Conservation (phyloP, 2,329 filamentous ascomycete species). For the Colletotrichum sp. region DNA sequence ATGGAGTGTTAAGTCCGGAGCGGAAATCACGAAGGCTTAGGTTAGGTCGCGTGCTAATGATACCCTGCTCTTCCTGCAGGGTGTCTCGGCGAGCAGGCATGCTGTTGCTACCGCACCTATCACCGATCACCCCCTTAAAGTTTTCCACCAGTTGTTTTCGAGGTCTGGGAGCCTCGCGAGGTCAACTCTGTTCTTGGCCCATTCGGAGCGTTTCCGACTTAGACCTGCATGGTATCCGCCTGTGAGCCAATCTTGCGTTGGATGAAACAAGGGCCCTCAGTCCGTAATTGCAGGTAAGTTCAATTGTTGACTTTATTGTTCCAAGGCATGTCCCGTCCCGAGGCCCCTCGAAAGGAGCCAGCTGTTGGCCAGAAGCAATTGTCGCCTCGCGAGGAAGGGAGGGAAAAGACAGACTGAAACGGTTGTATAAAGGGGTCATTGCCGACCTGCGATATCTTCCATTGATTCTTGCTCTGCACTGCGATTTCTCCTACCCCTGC, state of each 20-base stretch:
- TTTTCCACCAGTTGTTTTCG: background rate
- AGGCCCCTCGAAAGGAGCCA: background rate
- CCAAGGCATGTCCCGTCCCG: background rate
- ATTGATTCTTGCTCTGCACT: rapidly evolving
- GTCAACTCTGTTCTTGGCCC: background rate
- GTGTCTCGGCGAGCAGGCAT: background rate
- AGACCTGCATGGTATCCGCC: background rate
- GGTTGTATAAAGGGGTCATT: background rate
- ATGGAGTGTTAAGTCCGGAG: background rate
- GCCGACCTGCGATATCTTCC: background rate
- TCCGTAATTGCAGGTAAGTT: background rate
- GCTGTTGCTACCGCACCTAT: background rate
- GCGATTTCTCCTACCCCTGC: background rate
- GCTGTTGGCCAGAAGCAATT: background rate
- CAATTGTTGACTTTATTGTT: background rate
- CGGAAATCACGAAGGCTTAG: background rate
- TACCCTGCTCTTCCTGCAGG: background rate
- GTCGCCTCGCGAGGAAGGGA: background rate
- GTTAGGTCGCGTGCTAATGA: background rate
- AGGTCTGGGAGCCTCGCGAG: background rate
- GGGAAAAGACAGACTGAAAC: background rate
- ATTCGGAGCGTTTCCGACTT: background rate
- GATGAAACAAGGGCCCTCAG: background rate
- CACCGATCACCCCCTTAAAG: background rate
- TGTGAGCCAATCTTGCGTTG: background rate